Base-by-base conservation (phyloP, 2,329 filamentous ascomycete genomes). In the Periconia sp. region DNA sequence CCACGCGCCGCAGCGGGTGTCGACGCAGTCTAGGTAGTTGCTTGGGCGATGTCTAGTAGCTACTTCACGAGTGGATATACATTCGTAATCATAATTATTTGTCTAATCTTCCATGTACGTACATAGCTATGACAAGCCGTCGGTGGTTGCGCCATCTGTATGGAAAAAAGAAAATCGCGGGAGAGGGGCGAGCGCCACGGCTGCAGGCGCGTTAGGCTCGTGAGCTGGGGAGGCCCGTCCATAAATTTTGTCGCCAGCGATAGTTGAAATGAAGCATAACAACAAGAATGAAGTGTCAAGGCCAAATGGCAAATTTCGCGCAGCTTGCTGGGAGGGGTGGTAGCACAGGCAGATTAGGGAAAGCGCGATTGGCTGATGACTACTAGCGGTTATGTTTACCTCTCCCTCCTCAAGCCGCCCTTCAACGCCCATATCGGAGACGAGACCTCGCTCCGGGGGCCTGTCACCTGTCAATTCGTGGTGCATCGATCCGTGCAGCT, bases 361-460 rank as follows among this genome's bases (percentile, higher is more conserved):
- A 59, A 58, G 65, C 57, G 60, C 65, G 61, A 66, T 69, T 66
- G 63, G 63, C 50, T 59, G 58, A 59, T 56, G 57, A 59, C 61
- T 68, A 63, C 61, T 62, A 47, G 44, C 29, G 43, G 47, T 60
- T 54, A 57, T 66, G 64, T 68, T 63, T 63, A 67, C 62, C 55
- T 63, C 43, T 48, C 39, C 48, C 54, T 49, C 52, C 52, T 50
- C 52, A 53, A 50, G 43, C 60, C 54, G 46, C 52, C 45, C 61
- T 58, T 50, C 49, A 36, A 46, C 54, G 50, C 43, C 54, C 56
- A 52, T 62, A 56, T 51, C 52, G 35, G 46, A 55, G 53, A 53
- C 54, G 47, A 59, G 47, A 53, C 56, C 42, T 36, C 43, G 44
- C 43, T 42, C 35, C 51, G 44, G 51, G 50, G 52, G 42, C 31